Percentiles rank a stretch among this genome's conserved stretches.
phyloP scores from a whole-genome alignment of 768 basidiomycete species.

The Coprinopsis cinerea region DNA sequence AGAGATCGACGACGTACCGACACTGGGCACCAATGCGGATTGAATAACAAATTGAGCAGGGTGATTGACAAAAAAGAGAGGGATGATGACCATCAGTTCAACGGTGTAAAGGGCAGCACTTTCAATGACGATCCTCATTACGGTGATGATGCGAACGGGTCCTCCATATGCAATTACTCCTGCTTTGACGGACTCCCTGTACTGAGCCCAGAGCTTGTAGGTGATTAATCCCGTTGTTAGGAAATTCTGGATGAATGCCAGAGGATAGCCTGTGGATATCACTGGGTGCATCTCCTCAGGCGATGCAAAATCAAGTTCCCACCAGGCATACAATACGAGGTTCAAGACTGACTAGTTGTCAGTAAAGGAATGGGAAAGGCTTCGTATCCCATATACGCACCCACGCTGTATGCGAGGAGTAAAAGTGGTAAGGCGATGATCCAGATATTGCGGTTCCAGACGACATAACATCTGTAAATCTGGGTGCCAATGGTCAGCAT shows the following conservation, averaged over 20 bases:
- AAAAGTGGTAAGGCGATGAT: constrained; percentile 14
- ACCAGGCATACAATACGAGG: background rate
- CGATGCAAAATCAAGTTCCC: background rate
- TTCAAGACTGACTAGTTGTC: background rate
- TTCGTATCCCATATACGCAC: constrained; percentile 12
- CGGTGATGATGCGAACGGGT: constrained; percentile 16
- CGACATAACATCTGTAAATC: constrained; percentile 18
- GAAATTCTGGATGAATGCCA: constrained; percentile 22
- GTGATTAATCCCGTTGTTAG: constrained; percentile 24
- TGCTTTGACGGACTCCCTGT: constrained; percentile 16
- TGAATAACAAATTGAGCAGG: constrained; percentile 23
- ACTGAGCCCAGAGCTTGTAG: constrained; percentile 22
- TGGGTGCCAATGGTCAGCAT: background rate
- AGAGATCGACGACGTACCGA: constrained; percentile 24
- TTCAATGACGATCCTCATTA: constrained; percentile 26
- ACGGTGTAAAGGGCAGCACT: constrained; percentile 27
- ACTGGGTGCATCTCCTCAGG: background rate
- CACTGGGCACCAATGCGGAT: constrained; percentile 22
- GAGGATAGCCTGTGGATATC: constrained; percentile 15
- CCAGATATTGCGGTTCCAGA: constrained; percentile 14
- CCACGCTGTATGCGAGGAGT: constrained; percentile 8
- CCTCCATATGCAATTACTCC: constrained; percentile 8
- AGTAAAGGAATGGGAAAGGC: background rate
- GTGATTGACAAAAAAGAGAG: constrained; percentile 20
- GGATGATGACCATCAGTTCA: constrained; percentile 21